Evolutionary conservation across 2,329 filamentous ascomycete species (phyloP).

Genomic region (Ascochyta clinopodiicola): DNA sequence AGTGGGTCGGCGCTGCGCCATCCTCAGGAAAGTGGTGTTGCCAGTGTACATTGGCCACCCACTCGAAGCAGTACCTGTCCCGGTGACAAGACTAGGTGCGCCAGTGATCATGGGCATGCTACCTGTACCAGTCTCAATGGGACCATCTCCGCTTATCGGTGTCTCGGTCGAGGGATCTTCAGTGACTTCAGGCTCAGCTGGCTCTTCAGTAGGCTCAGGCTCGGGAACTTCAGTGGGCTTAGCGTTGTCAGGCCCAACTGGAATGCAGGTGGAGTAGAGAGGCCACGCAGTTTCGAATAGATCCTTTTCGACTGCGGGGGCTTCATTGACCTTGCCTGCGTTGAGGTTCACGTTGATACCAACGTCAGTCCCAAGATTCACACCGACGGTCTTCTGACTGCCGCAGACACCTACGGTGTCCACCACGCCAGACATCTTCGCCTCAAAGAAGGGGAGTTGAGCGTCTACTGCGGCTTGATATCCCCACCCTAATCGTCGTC

Average conservation of each 20-base stretch:
- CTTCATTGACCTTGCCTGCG: slow-evolving; percentile 26
- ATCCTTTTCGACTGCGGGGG: slow-evolving; percentile 24
- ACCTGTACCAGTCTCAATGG: slow-evolving; percentile 13
- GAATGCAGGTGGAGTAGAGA: slow-evolving; percentile 28
- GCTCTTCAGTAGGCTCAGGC: slow-evolving; percentile 11
- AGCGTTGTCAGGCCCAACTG: slow-evolving; percentile 24
- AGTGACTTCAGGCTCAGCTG: slow-evolving; percentile 9
- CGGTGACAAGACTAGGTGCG: slow-evolving; percentile 4
- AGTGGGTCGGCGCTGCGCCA: slow-evolving; percentile 20
- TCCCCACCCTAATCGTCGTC: slow-evolving; percentile 22
- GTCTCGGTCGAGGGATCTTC: slow-evolving; percentile 6
- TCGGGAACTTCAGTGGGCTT: slow-evolving; percentile 17
- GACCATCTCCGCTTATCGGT: neutral
- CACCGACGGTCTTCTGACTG: slow-evolving; percentile 24
- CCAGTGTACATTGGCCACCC: slow-evolving; percentile 17
- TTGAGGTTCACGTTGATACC: slow-evolving; percentile 34
- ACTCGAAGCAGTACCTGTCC: slow-evolving; percentile 16
- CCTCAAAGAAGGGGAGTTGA: slow-evolving; percentile 29
- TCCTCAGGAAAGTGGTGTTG: slow-evolving; percentile 22
- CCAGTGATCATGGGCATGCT: slow-evolving; percentile 14
- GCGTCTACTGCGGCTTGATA: slow-evolving; percentile 31
- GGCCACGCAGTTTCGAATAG: slow-evolving; percentile 29
- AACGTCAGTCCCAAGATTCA: slow-evolving; percentile 23
- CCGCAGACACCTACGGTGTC: slow-evolving; percentile 25
- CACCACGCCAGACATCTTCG: slow-evolving; percentile 19